These are phyloP conservation scores for Solanum chilense DNA, from an alignment of 257 asterid genomes.

Conservation along the genomic window DNA sequence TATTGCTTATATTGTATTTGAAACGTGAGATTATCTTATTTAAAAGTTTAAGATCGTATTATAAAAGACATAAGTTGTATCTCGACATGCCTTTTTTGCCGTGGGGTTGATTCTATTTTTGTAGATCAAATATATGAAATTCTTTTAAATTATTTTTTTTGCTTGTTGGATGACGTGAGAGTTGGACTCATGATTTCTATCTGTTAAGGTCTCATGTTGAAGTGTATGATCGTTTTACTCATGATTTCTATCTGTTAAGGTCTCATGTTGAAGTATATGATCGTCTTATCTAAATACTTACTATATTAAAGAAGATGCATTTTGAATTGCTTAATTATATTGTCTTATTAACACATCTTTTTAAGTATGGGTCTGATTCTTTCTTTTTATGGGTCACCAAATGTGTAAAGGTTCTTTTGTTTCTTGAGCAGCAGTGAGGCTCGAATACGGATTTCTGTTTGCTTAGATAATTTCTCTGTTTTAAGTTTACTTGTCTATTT, in stretches of 20 bases:
- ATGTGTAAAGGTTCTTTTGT: background rate
- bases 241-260: background rate
- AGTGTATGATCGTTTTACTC: background rate
- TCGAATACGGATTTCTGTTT: background rate
- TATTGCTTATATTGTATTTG: background rate
- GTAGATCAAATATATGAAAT: background rate
- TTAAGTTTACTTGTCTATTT: background rate
- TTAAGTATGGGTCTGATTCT: background rate
- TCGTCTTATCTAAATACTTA: background rate
- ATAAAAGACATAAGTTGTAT: accelerated
- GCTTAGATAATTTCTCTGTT: background rate
- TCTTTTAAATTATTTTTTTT: background rate
- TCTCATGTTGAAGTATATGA: background rate
- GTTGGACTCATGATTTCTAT: background rate
- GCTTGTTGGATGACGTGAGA: background rate
- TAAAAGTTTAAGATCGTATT: background rate
- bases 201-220: background rate
- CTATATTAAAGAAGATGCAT: background rate
- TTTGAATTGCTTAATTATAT: background rate
- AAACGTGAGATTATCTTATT: background rate
- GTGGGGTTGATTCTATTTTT: background rate
- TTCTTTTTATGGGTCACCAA: background rate
- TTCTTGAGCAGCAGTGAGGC: background rate
- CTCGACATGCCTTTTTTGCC: background rate
- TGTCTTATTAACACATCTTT: background rate